A percentile compares a stretch with the other conserved stretches of the same genome.
Conservation (phyloP, 2,329 filamentous ascomycete species). For the Stromatinia cepivora region DNA sequence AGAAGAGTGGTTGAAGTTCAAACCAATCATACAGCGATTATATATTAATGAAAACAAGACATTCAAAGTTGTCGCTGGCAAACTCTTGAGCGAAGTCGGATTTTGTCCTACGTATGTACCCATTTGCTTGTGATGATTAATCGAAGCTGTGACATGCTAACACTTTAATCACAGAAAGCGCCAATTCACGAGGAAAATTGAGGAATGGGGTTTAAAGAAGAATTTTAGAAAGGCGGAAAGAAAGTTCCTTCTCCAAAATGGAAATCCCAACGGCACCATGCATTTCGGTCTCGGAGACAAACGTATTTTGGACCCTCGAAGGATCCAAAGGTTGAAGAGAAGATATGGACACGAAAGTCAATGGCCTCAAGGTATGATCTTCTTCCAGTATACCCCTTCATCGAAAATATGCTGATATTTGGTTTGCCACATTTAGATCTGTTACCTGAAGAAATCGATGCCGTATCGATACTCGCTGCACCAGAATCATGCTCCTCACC, state of each 20-base stretch:
- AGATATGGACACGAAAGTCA: neutral
- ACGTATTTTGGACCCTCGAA: neutral
- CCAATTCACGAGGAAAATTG: slow-evolving; percentile 15
- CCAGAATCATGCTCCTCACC: neutral
- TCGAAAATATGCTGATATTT: neutral
- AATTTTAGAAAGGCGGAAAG: slow-evolving; percentile 11
- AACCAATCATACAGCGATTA: slow-evolving; percentile 6
- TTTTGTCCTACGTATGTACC: slow-evolving; percentile 1
- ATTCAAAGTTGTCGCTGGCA: neutral
- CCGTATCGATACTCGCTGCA: neutral
- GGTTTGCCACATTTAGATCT: neutral
- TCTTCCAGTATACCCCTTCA: neutral
- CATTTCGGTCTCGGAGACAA: neutral
- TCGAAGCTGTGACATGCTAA: neutral
- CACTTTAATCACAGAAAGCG: neutral
- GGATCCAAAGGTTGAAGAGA: neutral
- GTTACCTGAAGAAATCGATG: neutral
- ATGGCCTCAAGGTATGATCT: neutral
- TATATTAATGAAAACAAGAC: slow-evolving; percentile 6
- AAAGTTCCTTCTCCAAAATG: neutral
- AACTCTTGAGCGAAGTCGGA: neutral
- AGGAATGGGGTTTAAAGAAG: slow-evolving; percentile 17
- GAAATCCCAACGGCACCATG: too few species aligned
- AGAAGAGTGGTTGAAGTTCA: slow-evolving; percentile 12
- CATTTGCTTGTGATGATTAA: too few species aligned